A percentile compares a stretch with the other conserved stretches of the same genome.
These are phyloP conservation scores for Gryganskiella cystojenkinii DNA, from an alignment of 192 early-diverging fungal species.

Conservation along the genomic window DNA sequence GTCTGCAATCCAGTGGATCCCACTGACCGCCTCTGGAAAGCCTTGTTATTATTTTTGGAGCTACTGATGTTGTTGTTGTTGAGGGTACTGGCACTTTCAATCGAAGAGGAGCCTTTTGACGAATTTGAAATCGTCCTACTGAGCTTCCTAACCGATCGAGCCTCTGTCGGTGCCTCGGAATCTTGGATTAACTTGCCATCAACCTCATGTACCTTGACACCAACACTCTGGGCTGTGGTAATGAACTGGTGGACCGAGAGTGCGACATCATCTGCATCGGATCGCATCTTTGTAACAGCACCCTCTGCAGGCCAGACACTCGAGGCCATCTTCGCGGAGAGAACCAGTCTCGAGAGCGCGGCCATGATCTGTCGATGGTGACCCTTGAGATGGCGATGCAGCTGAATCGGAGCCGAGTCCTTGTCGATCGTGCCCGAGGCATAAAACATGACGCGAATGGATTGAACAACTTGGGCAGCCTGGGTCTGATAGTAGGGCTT, in stretches of 20 bases:
- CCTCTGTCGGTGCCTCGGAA: constrained; percentile 13
- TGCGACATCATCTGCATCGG: constrained; percentile 80
- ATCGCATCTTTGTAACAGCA: constrained; percentile 75
- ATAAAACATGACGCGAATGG: constrained; percentile 87
- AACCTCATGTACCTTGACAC: constrained; percentile 45
- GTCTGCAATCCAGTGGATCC: constrained; percentile 33
- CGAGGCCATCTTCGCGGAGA: constrained; percentile 62
- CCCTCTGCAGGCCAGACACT: constrained; percentile 92
- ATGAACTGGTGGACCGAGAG: constrained; percentile 76
- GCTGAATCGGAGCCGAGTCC: constrained; percentile 72
- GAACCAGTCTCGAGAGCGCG: constrained; percentile 82
- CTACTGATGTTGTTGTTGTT: constrained; percentile 7
- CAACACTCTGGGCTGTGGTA: constrained; percentile 41
- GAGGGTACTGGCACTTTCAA: no score
- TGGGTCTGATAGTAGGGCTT: constrained; percentile 41
- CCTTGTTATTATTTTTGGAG: no score
- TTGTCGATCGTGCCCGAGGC: constrained; percentile 78
- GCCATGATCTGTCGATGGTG: constrained; percentile 84
- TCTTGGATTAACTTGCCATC: constrained; percentile 55
- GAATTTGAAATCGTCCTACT: constrained; percentile 11
- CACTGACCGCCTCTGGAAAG: neutral
- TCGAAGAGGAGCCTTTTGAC: neutral
- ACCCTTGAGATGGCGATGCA: constrained; percentile 71
- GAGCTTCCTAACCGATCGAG: constrained; percentile 7
- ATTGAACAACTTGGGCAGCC: constrained; percentile 66